Evolutionary conservation across 495 filamentous ascomycete genomes (phyloP).

Genomic region (Penicillium simplicissimum): DNA sequence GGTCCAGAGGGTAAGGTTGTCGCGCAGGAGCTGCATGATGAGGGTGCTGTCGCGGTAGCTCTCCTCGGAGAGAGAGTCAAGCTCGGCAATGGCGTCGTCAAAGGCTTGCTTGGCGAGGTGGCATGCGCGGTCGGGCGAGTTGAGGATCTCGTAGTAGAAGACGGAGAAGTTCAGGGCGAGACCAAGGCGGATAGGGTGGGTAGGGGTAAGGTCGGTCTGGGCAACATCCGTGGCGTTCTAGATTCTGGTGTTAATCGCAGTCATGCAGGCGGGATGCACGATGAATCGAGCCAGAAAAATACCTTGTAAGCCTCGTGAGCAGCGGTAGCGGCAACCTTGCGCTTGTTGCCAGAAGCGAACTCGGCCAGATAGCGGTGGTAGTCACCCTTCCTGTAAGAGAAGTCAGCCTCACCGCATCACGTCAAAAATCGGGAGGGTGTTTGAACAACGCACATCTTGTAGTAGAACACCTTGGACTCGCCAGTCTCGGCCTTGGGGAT

Average conservation of each 20-base stretch:
- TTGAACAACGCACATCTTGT: conserved; percentile 85
- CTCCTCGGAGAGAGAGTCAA: conserved; percentile 97
- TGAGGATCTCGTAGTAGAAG: conserved; percentile 99
- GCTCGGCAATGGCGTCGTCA: conserved; percentile 98
- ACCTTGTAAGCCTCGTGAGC: conserved; percentile 99
- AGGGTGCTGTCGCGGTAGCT: conserved; percentile 99
- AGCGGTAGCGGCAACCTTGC: conserved; percentile 92
- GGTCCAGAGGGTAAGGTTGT: conserved; percentile 99
- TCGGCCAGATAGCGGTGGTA: conserved; percentile 99
- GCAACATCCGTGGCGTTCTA: conserved; percentile 98
- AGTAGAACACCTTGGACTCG: conserved; percentile 99
- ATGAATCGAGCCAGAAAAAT: conserved; percentile 14
- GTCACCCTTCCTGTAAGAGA: conserved; percentile 86
- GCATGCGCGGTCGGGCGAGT: conserved; percentile 98
- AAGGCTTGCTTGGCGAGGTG: conserved; percentile 99
- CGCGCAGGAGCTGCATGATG: conserved; percentile 99
- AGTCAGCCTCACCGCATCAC: conserved; percentile 7
- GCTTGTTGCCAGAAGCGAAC: conserved; percentile 98
- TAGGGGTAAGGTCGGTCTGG: conserved; percentile 94
- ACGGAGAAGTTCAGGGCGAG: conserved; percentile 99
- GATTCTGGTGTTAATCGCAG: conserved; percentile 18
- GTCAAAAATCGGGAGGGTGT: background rate
- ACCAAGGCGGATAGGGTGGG: conserved; percentile 97
- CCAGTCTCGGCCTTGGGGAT: conserved; percentile 98
- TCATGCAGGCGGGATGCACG: background rate